Evolutionary conservation across 2,329 filamentous ascomycete species (phyloP).

Genomic region (Penicillium sp.): DNA sequence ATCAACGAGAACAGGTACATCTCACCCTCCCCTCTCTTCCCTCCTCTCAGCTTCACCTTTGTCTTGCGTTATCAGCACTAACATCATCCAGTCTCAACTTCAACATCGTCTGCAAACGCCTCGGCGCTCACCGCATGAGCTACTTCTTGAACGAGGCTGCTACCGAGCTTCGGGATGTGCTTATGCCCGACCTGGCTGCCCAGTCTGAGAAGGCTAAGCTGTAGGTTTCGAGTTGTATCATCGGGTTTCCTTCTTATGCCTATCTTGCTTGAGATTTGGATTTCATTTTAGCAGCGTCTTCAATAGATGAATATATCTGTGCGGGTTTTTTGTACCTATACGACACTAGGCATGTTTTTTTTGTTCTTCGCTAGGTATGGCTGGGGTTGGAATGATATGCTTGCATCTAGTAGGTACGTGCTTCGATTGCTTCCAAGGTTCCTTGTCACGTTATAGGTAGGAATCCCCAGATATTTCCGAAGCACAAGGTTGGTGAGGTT

Average conservation of each 20-base stretch:
- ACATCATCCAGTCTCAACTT: slow-evolving; percentile 76
- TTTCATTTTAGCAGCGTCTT: slow-evolving; percentile 10
- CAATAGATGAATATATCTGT: slow-evolving; percentile 17
- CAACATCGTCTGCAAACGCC: slow-evolving; percentile 91
- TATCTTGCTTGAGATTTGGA: not conserved
- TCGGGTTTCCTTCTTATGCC: not conserved
- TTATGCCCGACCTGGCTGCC: slow-evolving; percentile 68
- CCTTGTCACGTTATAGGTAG: no score
- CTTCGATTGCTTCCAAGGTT: no score
- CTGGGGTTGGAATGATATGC: no score
- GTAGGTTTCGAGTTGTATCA: slow-evolving; percentile 47
- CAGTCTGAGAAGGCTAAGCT: slow-evolving; percentile 84
- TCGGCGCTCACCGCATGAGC: slow-evolving; percentile 90
- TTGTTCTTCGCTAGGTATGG: not conserved
- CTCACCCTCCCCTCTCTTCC: not conserved
- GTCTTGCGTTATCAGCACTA: slow-evolving; percentile 1
- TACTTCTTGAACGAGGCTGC: slow-evolving; percentile 95
- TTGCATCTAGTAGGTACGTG: no score
- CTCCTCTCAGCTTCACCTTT: not conserved
- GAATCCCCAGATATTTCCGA: no score
- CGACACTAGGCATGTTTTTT: not conserved
- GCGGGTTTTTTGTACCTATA: slow-evolving; percentile 1
- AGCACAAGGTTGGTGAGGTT: no score
- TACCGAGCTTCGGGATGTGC: slow-evolving; percentile 80
- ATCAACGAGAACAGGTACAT: slow-evolving; percentile 93